Percentiles rank a stretch among this genome's conserved stretches.
Evolutionary conservation across 2,329 filamentous ascomycete species (phyloP).

Genomic region (Bimuria novae-zelandiae): DNA sequence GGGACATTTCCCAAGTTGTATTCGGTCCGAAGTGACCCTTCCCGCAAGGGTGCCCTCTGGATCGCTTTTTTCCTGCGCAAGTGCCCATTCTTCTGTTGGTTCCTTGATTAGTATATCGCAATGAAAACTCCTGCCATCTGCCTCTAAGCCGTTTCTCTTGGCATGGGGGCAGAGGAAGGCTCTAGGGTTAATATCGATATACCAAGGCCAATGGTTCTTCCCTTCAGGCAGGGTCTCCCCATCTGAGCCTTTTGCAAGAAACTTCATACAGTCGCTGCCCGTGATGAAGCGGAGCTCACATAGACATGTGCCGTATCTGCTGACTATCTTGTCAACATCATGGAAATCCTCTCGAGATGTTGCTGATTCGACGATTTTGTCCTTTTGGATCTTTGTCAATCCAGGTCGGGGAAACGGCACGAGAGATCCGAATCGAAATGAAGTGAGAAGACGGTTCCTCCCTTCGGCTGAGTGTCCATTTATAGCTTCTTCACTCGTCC

Average conservation of each 20-base stretch:
- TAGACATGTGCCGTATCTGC: not conserved
- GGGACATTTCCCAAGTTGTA: not conserved
- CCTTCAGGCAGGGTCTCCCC: not conserved
- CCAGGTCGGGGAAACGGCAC: not conserved
- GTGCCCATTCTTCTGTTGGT: not conserved
- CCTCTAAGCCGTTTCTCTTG: not conserved
- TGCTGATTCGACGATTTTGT: not conserved
- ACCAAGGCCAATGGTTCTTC: not conserved
- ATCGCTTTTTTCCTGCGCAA: not conserved
- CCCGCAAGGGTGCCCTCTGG: not conserved
- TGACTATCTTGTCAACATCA: not conserved
- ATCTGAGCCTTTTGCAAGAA: not conserved
- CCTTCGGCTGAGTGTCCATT: not conserved
- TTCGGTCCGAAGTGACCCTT: not conserved
- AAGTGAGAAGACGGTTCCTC: not conserved
- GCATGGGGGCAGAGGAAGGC: not conserved
- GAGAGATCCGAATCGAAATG: not conserved
- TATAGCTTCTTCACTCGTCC: not conserved
- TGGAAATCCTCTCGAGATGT: not conserved
- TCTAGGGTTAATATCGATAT: not conserved
- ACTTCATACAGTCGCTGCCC: not conserved
- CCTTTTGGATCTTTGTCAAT: not conserved
- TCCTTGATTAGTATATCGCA: not conserved
- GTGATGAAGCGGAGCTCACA: not conserved
- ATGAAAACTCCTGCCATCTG: not conserved